Conservation (phyloP, 495 filamentous ascomycete species). For the Talaromyces nanjingensis region DNA sequence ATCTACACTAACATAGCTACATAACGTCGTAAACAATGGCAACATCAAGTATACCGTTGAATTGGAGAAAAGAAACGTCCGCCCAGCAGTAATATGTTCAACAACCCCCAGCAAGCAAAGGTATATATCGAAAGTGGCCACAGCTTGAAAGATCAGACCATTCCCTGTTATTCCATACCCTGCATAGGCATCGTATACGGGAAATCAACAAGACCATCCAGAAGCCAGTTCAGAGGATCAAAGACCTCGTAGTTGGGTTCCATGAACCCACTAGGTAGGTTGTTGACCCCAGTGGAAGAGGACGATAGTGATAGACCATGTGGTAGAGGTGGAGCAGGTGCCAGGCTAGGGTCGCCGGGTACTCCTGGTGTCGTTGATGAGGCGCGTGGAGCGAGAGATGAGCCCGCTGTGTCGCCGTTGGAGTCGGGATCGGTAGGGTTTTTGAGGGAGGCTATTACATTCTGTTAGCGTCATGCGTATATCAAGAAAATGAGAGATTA, state of each 20-base stretch:
- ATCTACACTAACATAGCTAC: not conserved
- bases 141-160: conserved; percentile 13
- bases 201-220: conserved; percentile 77
- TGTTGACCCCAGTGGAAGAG: conserved; percentile 29
- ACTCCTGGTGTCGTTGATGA: conserved; percentile 31
- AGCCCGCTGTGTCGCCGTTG: conserved; percentile 63
- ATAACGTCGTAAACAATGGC: not conserved
- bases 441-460: conserved; percentile 69
- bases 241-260: conserved; percentile 73
- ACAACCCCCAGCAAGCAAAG: not conserved
- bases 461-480: no score
- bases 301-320: conserved; percentile 26
- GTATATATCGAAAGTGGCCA: not conserved
- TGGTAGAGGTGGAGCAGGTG: conserved; percentile 33
- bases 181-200: conserved; percentile 49
- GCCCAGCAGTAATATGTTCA: not conserved
- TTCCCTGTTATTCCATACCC: conserved; percentile 34
- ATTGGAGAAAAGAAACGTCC: not conserved
- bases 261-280: conserved; percentile 48
- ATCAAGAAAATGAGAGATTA: no score
- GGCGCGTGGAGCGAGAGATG: conserved; percentile 40
- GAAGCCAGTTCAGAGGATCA: conserved; percentile 85
- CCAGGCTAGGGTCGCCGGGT: conserved; percentile 39
- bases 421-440: conserved; percentile 84
- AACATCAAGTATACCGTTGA: not conserved